Base-by-base conservation (phyloP, 192 early-diverging fungal genomes). In the Thoreauomyces humboldtii region DNA sequence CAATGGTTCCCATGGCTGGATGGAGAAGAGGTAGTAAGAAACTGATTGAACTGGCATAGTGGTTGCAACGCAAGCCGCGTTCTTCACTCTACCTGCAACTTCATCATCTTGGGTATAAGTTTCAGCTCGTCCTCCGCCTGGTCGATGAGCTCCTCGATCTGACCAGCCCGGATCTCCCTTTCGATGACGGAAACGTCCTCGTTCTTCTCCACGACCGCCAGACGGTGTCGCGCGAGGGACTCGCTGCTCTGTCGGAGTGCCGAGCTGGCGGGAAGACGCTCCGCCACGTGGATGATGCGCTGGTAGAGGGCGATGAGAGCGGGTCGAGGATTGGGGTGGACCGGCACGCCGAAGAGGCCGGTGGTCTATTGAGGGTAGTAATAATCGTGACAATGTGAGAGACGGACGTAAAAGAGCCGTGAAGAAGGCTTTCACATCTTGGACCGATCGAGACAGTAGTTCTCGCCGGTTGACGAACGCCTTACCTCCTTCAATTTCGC, bases 71-170 rank as follows among this genome's bases (percentile, higher is more conserved):
- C 38, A 41, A 9, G 38, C 38, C 9, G n/a, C 38, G 11, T 12
- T 41, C 11, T 78, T 72, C 73, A 81, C 59, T 88, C 22, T 64
- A 64, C 83, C 81, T 89, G 93, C 86, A 87, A 92, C 79, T 92
- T 88, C 56, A 87, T 84, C 87, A 98, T 89, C 70, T 91, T 86
- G 42, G 61, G 74, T 22, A 91, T 82, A 36, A 98, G 78, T 63
- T 82, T 86, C 56, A 93, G 78, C 73, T 98, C 95, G 44, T 92
- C 92, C 61, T 92, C 80, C 7, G 95, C 95, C 70, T 91, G 90
- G 36, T 74, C 65, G 59, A 96, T 88, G 4, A 98, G 77, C 81
- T 98, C 92, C 74, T 98, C 95, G 63, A 98, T 90, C 77, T 93
- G 90, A 31, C 93, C 93, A 33, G 76, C 84, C 64, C 77, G 77